Base-by-base conservation (phyloP, 2,329 filamentous ascomycete species). In the Fusarium stilboides region DNA sequence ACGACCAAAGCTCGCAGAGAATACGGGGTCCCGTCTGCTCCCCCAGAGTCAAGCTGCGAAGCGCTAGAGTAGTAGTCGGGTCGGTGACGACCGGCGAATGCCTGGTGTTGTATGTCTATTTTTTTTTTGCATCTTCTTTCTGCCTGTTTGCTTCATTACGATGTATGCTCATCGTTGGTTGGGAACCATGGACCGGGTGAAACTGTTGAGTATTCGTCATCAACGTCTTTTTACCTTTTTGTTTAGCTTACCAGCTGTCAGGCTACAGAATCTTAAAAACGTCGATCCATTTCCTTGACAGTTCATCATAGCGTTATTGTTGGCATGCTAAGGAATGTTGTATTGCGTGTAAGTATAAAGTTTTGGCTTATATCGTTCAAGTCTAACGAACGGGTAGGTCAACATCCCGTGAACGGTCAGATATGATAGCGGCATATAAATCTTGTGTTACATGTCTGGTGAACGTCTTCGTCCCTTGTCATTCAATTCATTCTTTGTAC, bases 241-340 rank as follows among this genome's bases (percentile, higher is more conserved):
- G 24, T 31, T 50, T 28, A 57, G 33, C 33, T 42, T 36, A 34
- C 15, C 20, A 37, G 60, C 40, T 37, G 22, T 31, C 34, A 24
- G 43, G 19, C 13, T 36, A 40, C 20, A 19, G 40, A 60, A 17
- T 17, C 8, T 34, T 28, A 45, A 68, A 53, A 20, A 15, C 14
- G 66, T 33, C 24, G 59, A 68, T 57, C 37, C 28, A 40, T 53
- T 55, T 33, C 45, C 62, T 33, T 15, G 44, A 28, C 8, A 33
- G 40, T 19, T 13, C 15, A 26, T 40, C 10, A 24, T 37, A 31
- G 33, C 20, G 36, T 5, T 28, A 47, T 51, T 33, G 57, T 45
- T 24, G 42, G 44, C 33, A 59, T 67, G 37, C 43, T 19, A 63
- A 70, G 67, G 67, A 69, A 69, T 70, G 67, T 51, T 57, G 40